Base-by-base conservation (phyloP, 1,284 basidiomycete genomes). In the Naganishia albida region DNA sequence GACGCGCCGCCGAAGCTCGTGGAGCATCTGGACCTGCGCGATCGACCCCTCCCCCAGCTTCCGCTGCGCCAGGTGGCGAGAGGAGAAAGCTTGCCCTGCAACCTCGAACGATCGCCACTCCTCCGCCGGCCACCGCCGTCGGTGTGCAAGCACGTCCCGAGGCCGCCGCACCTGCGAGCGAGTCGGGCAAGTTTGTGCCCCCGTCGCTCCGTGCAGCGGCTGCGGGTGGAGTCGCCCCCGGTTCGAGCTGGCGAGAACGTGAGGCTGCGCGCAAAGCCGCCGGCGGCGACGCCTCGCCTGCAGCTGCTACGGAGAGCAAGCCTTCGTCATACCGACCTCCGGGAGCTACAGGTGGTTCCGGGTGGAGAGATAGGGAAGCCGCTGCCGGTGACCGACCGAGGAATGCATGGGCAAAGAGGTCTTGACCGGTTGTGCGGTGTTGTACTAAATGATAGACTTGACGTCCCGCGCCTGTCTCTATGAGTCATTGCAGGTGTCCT, bases 51-150 rank as follows among this genome's bases (percentile, higher is more conserved):
- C 16, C 56, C 38, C 28, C 66, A 38, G 43, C 63, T 52, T 34
- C 48, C 12, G 23, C 39, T 7, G 57, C 48, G 3, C 57, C 57
- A 18, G 23, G 46, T 13, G 57, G 57, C 16, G 57, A 60, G 40
- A 30, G 57, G 38, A 50, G 38, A 26, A 39, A 34, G 26, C 46
- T 60, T 30, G 90, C 90, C 0, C 83, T 86, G 72, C 83, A 82
- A 18, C 84, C 85, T 42, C 75, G 77, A 44, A 72, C 71, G 10
- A 77, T 71, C 0, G 48, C 78, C 1, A 59, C 78, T 3, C 74
- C 79, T 18, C 69, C 77, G 0, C 66, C 80, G 23, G 70, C 76
- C 2, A 79, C 78, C 38, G 64, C 69, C 12, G 62, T 54, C 26
- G 50, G 50, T 49, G 62, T 52, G 13, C 49, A 52, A 49, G 53